Evolutionary conservation across 2,329 filamentous ascomycete species (phyloP).

Genomic region (Claviceps pazoutovae): DNA sequence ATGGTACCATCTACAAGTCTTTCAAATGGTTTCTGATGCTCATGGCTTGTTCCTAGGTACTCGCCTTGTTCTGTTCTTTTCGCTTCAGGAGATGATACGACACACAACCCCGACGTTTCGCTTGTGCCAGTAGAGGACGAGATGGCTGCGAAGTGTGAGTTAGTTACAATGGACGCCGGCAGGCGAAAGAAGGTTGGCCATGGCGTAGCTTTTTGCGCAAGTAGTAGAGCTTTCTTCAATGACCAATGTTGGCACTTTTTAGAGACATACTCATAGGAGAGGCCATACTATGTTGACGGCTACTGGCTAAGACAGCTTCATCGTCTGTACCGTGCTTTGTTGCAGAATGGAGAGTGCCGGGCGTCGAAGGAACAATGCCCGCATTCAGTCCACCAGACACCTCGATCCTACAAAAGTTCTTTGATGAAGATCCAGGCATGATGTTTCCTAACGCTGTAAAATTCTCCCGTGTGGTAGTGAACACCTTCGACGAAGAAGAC

Average conservation of each 20-base stretch:
- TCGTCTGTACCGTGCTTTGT: neutral
- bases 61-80: neutral
- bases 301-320: neutral
- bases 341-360: neutral
- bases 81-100: neutral
- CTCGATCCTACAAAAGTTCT: neutral
- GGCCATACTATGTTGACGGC: neutral
- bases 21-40: neutral
- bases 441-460: neutral
- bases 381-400: slow-evolving; percentile 1
- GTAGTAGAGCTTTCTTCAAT: neutral
- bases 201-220: neutral
- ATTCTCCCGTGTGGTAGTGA: neutral
- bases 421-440: neutral
- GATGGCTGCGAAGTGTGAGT: neutral
- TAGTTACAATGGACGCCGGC: neutral
- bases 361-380: neutral
- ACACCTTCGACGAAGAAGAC: slow-evolving; percentile 4
- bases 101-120: neutral
- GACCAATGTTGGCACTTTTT: no score
- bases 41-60: neutral
- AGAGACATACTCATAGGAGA: neutral
- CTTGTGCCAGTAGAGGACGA: neutral
- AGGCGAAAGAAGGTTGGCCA: neutral
- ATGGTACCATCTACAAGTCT: neutral